Evolutionary conservation across 495 filamentous ascomycete species (phyloP), one percentile per base, ranked within the genome.

Genomic region (Xylaria venustula): DNA sequence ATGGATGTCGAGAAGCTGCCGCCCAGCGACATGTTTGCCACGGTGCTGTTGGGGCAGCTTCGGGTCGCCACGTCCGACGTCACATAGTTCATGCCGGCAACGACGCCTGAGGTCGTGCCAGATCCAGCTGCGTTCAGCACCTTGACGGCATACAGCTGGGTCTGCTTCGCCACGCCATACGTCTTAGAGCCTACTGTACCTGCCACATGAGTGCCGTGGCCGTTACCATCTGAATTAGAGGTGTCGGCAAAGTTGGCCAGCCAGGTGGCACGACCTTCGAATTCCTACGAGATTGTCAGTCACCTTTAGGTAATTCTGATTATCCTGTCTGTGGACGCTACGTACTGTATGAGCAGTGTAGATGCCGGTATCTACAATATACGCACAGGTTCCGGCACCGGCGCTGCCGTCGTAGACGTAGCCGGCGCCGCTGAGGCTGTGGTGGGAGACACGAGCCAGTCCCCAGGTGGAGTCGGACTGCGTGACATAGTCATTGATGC

Each of bases 301-400:
- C n/a, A n/a, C n/a, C n/a, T n/a, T n/a, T n/a, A n/a, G n/a, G n/a
- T n/a, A n/a, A n/a, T n/a, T n/a, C n/a, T n/a, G n/a, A n/a, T n/a
- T n/a, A n/a, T n/a, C n/a, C n/a, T n/a, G n/a, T n/a, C 15, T 14
- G 12, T 12, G 25, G 22, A 36, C n/a, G 32, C 32, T 84, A 81
- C 42, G 77, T 87, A 63, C 85, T 83, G 71, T 82, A 69, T 89
- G 86, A 12, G 63, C 47, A 22, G 71, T 80, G 64, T 80, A 77
- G 68, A 88, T 84, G 60, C 86, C 87, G 7, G 78, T 81, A 65
- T 83, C 86, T 58, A 88, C 77, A 50, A 88, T 75, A 58, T 88
- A 88, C 57, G 81, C 75, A 58, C 75, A 86, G 47, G 81, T 81
- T 15, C 84, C 86, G 20, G 71, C 45, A 26, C 87, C 86, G 48